Evolutionary conservation across 768 basidiomycete species (phyloP).

Genomic region (Tylopilus plumbeoviolaceoides): DNA sequence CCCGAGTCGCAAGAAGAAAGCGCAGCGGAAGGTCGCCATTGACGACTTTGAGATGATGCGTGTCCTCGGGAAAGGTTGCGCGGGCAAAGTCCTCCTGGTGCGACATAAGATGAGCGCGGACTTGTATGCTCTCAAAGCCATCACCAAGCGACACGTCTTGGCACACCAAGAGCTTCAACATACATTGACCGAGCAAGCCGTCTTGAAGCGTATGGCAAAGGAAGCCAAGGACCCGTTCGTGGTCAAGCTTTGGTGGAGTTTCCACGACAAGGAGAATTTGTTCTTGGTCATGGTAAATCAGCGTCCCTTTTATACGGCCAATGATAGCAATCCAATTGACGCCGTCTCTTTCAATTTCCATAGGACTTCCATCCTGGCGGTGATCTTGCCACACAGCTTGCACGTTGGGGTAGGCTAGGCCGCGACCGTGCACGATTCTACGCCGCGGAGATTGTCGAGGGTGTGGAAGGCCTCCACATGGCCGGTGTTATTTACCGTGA

Average conservation of each 20-base stretch:
- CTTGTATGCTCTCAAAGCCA: constrained; percentile 93
- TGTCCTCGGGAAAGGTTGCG: constrained; percentile 95
- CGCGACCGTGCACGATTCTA: constrained; percentile 95
- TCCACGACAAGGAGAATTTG: constrained; percentile 96
- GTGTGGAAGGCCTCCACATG: constrained; percentile 89
- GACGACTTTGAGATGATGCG: constrained; percentile 97
- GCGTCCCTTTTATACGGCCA: constrained; percentile 14
- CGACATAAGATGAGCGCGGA: constrained; percentile 67
- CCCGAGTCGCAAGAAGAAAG: constrained; percentile 50
- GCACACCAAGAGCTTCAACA: constrained; percentile 96
- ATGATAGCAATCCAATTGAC: constrained; percentile 8
- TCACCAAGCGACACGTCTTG: constrained; percentile 95
- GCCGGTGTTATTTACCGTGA: constrained; percentile 97
- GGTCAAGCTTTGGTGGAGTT: constrained; percentile 94
- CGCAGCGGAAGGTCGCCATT: constrained; percentile 67
- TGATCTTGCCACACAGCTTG: constrained; percentile 95
- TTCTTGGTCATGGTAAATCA: constrained; percentile 86
- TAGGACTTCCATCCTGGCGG: constrained; percentile 95
- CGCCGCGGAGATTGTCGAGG: constrained; percentile 95
- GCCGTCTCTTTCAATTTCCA: constrained; percentile 10
- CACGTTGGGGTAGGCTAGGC: constrained; percentile 91
- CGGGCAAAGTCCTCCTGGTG: constrained; percentile 93
- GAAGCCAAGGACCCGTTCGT: constrained; percentile 89
- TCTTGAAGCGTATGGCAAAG: constrained; percentile 90
- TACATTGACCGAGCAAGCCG: constrained; percentile 94